Base-by-base conservation (phyloP, 208 protist species). In the Herpetomonas samuelpessoai region DNA sequence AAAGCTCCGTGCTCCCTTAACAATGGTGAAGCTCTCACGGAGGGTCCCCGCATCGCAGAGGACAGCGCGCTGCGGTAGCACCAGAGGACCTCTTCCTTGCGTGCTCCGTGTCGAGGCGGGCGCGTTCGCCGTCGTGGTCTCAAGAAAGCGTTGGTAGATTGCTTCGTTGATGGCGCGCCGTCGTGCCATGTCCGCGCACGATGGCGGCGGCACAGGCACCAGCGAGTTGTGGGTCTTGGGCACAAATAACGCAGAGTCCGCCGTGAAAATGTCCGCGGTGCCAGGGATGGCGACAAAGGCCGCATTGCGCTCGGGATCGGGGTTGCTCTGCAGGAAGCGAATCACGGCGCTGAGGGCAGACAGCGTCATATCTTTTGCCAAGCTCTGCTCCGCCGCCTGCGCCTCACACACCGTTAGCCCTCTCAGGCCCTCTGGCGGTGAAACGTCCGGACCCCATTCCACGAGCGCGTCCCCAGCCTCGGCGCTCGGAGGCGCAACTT, bases 271-370 rank as follows among this genome's bases (percentile, higher is more conserved):
- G n/a, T 66, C 72, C 6, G 57, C 52, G 1, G 81, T 69, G 16
- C 70, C 75, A 4, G 77, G 74, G 14, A 74, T 53, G 4, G 81
- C 75, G 70, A 81, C 80, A 27, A 88, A 77, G 26, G 85, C 83
- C 12, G 72, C 81, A 54, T 96, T 93, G 53, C 75, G 69, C 21
- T 61, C 71, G 4, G 86, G 67, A 56, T 90, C 75, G 1, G 90
- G 84, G 64, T 85, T 96, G 59, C 73, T 83, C 64, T 93, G 90
- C 51, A 93, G 58, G 56, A 70, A 88, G 21, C 90, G 90, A 19
- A 93, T 59, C 38, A 77, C 74, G 2, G 91, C 83, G 28, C 85
- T 75, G 22, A 89, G 65, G 24, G 55, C 60, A 7, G 76, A 79
- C 24, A 74, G 21, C 35, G 67, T 64, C 51, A 61, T 51, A 59